phyloP scores from a whole-genome alignment of 257 asterid genomes.

The Verbena officinalis region DNA sequence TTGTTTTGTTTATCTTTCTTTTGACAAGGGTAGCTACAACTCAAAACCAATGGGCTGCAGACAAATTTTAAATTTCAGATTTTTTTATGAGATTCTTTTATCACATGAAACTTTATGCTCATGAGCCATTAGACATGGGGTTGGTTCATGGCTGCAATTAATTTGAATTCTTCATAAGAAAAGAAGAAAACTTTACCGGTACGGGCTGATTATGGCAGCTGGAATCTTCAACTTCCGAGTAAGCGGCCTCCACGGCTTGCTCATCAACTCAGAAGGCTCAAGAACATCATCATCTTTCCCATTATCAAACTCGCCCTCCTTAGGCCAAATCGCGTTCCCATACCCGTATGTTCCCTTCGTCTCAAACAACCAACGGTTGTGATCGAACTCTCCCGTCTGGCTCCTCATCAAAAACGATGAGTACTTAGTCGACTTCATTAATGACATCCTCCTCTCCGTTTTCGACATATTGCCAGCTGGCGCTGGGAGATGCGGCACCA shows the following conservation, averaged over 20 bases:
- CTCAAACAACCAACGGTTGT: slow-evolving; percentile 66
- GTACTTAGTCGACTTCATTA: slow-evolving; percentile 47
- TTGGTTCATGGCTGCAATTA: background rate
- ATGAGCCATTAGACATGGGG: too few relatives aligned
- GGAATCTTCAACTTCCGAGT: slow-evolving; percentile 64
- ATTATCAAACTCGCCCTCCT: slow-evolving; percentile 39
- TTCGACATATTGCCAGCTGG: slow-evolving; percentile 42
- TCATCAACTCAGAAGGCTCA: slow-evolving; percentile 55
- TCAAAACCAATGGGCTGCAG: too few relatives aligned
- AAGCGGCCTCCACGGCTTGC: slow-evolving; percentile 69
- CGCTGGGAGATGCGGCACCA: slow-evolving; percentile 43
- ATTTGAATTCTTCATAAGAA: background rate
- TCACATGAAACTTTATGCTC: too few relatives aligned
- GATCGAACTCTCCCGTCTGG: slow-evolving; percentile 67
- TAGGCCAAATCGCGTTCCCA: slow-evolving; percentile 72
- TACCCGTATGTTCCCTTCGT: slow-evolving; percentile 67
- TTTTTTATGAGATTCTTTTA: too few relatives aligned
- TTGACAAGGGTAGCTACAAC: too few relatives aligned
- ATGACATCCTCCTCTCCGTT: slow-evolving; percentile 52
- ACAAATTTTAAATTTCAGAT: too few relatives aligned
- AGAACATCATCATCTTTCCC: slow-evolving; percentile 43
- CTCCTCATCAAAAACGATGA: slow-evolving; percentile 48
- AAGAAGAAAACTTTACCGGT: slow-evolving; percentile 36
- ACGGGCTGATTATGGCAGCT: slow-evolving; percentile 64
- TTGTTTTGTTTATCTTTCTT: too few relatives aligned